Evolutionary conservation across 192 early-diverging fungal genomes (phyloP).

Genomic region (Physocladia obscura): DNA sequence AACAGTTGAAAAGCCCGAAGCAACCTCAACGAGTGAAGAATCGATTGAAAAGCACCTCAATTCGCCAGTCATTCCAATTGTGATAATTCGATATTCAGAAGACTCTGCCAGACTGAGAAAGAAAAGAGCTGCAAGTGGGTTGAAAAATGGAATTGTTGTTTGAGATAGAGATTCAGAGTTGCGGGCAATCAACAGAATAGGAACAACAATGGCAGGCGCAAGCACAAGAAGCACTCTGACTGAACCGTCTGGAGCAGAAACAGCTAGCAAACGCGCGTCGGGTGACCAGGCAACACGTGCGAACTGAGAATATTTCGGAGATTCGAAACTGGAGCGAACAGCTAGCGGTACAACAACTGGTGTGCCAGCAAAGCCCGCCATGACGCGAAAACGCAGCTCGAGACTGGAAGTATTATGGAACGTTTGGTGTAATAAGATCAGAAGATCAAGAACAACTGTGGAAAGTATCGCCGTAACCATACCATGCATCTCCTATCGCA

Average conservation of each 20-base stretch:
- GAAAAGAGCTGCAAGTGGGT: neutral
- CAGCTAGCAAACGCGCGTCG: constrained; percentile 30
- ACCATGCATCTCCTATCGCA: too few relatives aligned
- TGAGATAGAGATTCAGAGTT: neutral
- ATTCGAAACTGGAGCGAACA: neutral
- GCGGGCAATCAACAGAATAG: neutral
- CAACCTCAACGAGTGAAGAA: neutral
- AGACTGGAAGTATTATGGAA: too few relatives aligned
- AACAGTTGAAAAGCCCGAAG: neutral
- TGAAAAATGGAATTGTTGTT: too few relatives aligned
- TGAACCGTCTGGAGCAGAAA: constrained; percentile 26
- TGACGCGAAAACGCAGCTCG: neutral
- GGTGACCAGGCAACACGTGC: constrained; percentile 26
- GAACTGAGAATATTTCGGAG: neutral
- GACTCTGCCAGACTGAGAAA: neutral
- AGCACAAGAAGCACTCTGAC: constrained; percentile 14
- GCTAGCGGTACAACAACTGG: neutral
- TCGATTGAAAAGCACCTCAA: neutral
- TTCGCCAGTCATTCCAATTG: neutral
- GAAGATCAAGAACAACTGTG: too few relatives aligned
- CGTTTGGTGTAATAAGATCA: too few relatives aligned
- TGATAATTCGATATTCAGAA: neutral
- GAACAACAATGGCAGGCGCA: neutral
- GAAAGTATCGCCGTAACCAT: too few relatives aligned
- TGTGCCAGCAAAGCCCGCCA: neutral